Conservation (phyloP, 495 filamentous ascomycete species). For the Paragyromitra xinjiangensis region DNA sequence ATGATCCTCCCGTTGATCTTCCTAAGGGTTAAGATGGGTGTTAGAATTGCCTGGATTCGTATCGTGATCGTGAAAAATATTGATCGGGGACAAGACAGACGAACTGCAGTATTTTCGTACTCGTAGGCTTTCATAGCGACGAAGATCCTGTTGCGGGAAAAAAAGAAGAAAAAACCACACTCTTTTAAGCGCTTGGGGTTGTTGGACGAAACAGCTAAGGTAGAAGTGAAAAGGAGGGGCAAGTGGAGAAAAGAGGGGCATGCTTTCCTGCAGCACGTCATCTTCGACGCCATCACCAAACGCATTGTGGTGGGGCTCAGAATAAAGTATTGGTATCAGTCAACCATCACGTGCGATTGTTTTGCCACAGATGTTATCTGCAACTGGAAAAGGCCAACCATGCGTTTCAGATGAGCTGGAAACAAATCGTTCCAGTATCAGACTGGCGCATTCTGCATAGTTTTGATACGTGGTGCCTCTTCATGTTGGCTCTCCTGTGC, state of each 20-base stretch:
- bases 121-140: conserved; percentile 80
- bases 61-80: conserved; percentile 13
- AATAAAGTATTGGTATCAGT: background rate
- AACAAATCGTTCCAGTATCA: conserved; percentile 23
- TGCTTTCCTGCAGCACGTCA: conserved; percentile 23
- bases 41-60: conserved; percentile 3
- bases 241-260: conserved; percentile 15
- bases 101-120: conserved; percentile 80
- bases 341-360: background rate
- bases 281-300: conserved; percentile 27
- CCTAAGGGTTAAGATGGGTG: conserved; percentile 62
- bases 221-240: conserved; percentile 18
- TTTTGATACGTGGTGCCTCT: background rate
- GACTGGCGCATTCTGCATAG: conserved; percentile 1
- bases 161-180: background rate
- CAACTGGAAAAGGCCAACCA: conserved; percentile 14
- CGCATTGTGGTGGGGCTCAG: background rate
- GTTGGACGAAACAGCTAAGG: conserved; percentile 36
- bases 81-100: conserved; percentile 53
- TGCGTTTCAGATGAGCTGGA: conserved; percentile 26
- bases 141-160: conserved; percentile 4
- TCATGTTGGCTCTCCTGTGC: conserved; percentile 5
- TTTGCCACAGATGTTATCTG: background rate
- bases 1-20: conserved; percentile 91
- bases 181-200: conserved; percentile 30